A percentile compares a stretch with the other conserved stretches of the same genome.
Evolutionary conservation across 129 eudicot species (phyloP).

Genomic region (Lactuca saligna): DNA sequence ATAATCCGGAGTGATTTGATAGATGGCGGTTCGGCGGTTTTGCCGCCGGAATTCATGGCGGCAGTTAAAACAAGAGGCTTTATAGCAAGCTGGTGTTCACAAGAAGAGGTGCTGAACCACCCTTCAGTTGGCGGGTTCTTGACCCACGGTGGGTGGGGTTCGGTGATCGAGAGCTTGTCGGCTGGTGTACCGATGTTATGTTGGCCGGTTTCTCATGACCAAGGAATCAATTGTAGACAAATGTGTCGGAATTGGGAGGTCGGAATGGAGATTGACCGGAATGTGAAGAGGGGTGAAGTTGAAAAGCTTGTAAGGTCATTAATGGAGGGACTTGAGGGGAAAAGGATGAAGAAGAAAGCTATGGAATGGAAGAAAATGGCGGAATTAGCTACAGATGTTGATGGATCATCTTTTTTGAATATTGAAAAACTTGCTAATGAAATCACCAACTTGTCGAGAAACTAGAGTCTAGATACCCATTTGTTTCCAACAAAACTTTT

Average conservation of each 20-base stretch:
- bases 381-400: neutral
- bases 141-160: conserved; percentile 42
- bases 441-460: conserved; percentile 5
- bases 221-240: conserved; percentile 5
- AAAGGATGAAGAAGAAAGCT: conserved; percentile 1
- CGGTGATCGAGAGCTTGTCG: conserved; percentile 36
- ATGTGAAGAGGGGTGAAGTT: neutral
- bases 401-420: conserved; percentile 24
- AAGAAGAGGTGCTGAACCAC: conserved; percentile 35
- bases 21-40: conserved; percentile 6
- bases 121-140: conserved; percentile 40
- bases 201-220: conserved; percentile 23
- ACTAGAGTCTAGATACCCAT: conserved; percentile 4
- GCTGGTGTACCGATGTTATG: conserved; percentile 36
- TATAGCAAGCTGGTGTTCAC: conserved; percentile 33
- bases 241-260: conserved; percentile 8
- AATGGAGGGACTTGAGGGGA: neutral
- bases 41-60: conserved; percentile 17
- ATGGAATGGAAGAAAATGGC: conserved; percentile 6
- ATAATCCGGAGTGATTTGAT: conserved; percentile 29
- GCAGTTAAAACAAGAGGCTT: conserved; percentile 23
- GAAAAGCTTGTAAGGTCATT: conserved; percentile 12
- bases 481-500: too few species aligned
- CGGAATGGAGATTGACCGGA: conserved; percentile 8
- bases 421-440: conserved; percentile 13